Conservation (phyloP, 306 rosid species). For the Castanospermum australe region DNA sequence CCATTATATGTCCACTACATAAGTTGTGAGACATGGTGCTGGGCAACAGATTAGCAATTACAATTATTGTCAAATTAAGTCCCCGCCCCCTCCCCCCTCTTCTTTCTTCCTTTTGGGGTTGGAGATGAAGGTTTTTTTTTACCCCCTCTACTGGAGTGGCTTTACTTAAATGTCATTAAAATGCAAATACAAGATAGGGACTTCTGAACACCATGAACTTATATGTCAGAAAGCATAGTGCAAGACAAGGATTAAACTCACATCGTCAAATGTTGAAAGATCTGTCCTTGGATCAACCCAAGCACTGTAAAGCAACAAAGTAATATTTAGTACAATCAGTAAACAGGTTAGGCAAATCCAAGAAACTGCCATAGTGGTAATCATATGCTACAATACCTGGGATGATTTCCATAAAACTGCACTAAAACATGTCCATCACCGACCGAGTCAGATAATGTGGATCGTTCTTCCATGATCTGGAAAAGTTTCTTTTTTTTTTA, state of each 20-base stretch:
- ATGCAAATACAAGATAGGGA: constrained; percentile 24
- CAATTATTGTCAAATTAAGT: constrained; percentile 6
- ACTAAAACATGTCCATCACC: constrained; percentile 52
- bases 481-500: not conserved
- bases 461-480: constrained; percentile 50
- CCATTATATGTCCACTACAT: not conserved
- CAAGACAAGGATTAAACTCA: constrained; percentile 37
- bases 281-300: constrained; percentile 52
- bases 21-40: not conserved
- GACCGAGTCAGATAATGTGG: constrained; percentile 33
- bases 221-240: constrained; percentile 13
- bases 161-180: constrained; percentile 15
- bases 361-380: not conserved
- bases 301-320: constrained; percentile 44
- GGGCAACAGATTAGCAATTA: not conserved
- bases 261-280: constrained; percentile 51
- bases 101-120: constrained; percentile 4
- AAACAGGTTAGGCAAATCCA: not conserved
- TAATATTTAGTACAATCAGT: too few relatives aligned
- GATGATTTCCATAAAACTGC: constrained; percentile 48
- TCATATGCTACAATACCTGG: constrained; percentile 36
- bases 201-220: not conserved
- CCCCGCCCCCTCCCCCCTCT: not conserved
- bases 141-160: constrained; percentile 2
- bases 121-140: not conserved